Conservation (phyloP, 495 filamentous ascomycete genomes). For the Penicillium taxi region DNA sequence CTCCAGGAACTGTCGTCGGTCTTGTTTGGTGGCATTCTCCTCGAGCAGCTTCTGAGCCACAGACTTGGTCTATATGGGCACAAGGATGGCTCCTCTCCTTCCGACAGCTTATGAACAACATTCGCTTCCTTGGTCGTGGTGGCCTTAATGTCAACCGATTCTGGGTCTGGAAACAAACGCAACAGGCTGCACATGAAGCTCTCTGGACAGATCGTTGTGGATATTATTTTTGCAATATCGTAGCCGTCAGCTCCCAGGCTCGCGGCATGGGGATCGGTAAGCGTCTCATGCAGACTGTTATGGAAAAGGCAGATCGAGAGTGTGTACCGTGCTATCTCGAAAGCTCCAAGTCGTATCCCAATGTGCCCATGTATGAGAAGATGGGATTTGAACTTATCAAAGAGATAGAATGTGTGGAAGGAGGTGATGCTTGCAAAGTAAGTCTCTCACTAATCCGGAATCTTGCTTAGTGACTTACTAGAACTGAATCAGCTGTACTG, state of each 20-base stretch:
- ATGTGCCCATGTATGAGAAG: slow-evolving; percentile 56
- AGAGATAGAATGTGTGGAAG: slow-evolving; percentile 56
- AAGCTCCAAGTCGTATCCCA: slow-evolving; percentile 53
- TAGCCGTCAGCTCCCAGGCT: slow-evolving; percentile 52
- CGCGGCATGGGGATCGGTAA: slow-evolving; percentile 55
- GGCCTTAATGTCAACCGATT: slow-evolving; percentile 56
- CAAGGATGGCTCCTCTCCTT: slow-evolving; percentile 53
- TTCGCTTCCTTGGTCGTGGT: slow-evolving; percentile 52
- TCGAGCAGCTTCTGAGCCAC: slow-evolving; percentile 23
- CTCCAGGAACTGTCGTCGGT: slow-evolving; percentile 42
- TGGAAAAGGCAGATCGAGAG: slow-evolving; percentile 50
- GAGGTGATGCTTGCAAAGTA: slow-evolving; percentile 39
- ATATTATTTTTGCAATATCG: slow-evolving; percentile 65
- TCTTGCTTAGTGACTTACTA: slow-evolving; percentile 5
- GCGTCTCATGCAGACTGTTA: slow-evolving; percentile 50
- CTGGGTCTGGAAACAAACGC: slow-evolving; percentile 45
- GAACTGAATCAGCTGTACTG: slow-evolving; percentile 16
- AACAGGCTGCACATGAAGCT: slow-evolving; percentile 29
- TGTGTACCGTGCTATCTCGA: slow-evolving; percentile 57
- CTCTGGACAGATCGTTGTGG: slow-evolving; percentile 39
- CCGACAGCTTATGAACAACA: slow-evolving; percentile 53
- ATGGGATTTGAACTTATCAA: slow-evolving; percentile 55
- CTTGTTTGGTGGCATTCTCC: slow-evolving; percentile 59
- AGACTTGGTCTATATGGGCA: slow-evolving; percentile 48
- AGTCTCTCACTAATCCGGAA: slow-evolving; percentile 5